A percentile compares a stretch with the other conserved stretches of the same genome.
These are phyloP conservation scores for Trypanosoma vivax DNA, from an alignment of 208 protist genomes.

Conservation along the genomic window DNA sequence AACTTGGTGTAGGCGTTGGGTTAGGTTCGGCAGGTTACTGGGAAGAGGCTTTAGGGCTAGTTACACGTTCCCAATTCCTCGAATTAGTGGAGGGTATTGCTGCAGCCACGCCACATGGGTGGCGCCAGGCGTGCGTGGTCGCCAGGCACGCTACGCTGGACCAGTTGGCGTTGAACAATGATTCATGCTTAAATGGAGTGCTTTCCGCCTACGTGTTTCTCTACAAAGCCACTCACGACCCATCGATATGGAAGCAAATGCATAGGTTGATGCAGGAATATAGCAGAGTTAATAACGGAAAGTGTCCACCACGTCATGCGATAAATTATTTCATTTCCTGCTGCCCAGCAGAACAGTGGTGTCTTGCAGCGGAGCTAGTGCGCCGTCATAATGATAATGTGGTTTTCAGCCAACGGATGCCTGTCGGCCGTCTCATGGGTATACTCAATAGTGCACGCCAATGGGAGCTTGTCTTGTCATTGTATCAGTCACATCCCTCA, in stretches of 20 bases:
- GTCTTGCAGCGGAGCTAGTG: not conserved
- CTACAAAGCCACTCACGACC: not conserved
- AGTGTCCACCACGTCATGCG: not conserved
- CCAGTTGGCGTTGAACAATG: not conserved
- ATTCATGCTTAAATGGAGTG: not conserved
- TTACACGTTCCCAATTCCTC: not conserved
- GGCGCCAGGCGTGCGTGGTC: constrained; percentile 2
- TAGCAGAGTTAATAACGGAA: not conserved
- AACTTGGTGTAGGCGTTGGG: constrained; percentile 3
- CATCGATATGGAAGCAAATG: not conserved
- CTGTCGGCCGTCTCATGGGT: constrained; percentile 7
- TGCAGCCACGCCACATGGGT: constrained; percentile 1
- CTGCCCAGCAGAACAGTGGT: constrained; percentile 1
- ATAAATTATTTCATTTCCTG: constrained; percentile 7
- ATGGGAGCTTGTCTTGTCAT: constrained; percentile 1
- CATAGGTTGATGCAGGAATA: constrained; percentile 1
- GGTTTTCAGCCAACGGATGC: not conserved
- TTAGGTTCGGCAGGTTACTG: constrained; percentile 1
- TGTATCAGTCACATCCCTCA: constrained; percentile 1
- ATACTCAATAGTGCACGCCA: constrained; percentile 2
- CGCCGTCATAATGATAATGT: not conserved
- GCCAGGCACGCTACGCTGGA: not conserved
- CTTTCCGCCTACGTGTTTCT: not conserved
- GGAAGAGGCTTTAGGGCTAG: not conserved
- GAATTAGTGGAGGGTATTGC: constrained; percentile 1